Conservation (phyloP, 2,329 filamentous ascomycete genomes). For the Pseudogymnoascus sp. region DNA sequence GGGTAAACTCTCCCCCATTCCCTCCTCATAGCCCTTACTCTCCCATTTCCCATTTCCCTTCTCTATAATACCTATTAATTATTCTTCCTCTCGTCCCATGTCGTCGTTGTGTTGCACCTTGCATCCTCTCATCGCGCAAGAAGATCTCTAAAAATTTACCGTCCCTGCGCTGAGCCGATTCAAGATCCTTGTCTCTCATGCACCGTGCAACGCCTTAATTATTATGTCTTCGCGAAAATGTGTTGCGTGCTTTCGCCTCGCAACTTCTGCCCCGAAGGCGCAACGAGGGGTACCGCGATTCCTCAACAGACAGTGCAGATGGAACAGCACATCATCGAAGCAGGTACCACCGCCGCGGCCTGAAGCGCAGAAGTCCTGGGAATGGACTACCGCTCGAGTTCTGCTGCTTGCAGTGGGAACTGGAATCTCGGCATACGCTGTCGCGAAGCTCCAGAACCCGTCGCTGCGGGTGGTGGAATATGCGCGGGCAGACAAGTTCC, state of each 20-base stretch:
- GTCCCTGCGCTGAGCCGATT: background rate
- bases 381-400: slow-evolving; percentile 23
- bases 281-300: background rate
- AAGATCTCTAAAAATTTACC: background rate
- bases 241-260: slow-evolving; percentile 8
- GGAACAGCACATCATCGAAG: background rate
- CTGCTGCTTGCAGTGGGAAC: slow-evolving; percentile 21
- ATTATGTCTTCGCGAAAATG: slow-evolving; percentile 8
- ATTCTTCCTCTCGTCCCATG: background rate
- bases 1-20: slow-evolving; percentile 2
- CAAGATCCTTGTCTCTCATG: slow-evolving; percentile 4
- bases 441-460: slow-evolving; percentile 15
- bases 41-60: background rate
- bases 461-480: slow-evolving; percentile 19
- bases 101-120: background rate
- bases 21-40: background rate
- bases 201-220: slow-evolving; percentile 3
- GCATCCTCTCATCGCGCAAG: slow-evolving; percentile 3
- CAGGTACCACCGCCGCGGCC: background rate
- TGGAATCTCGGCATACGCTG: slow-evolving; percentile 17
- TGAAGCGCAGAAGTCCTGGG: slow-evolving; percentile 4
- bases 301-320: background rate
- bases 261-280: background rate
- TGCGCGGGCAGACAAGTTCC: slow-evolving; percentile 24
- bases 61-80: background rate